phyloP scores from a whole-genome alignment of 345 rosid species.

The Aegle marmelos region DNA sequence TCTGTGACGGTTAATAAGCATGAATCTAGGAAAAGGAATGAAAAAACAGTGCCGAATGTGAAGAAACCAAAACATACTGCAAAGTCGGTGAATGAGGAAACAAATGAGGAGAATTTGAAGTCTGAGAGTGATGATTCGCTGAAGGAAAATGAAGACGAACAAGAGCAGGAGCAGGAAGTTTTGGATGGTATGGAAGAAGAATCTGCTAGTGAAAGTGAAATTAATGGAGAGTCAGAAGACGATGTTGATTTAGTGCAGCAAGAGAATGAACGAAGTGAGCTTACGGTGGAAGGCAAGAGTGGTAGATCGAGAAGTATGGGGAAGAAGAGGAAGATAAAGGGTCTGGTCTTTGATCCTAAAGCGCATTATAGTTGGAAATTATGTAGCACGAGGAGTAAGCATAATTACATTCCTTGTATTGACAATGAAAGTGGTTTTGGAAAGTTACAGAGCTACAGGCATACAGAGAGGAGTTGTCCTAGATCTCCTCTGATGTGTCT shows the following conservation, averaged over 20 bases:
- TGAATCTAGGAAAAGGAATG: slow-evolving; percentile 42
- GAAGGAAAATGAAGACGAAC: slow-evolving; percentile 43
- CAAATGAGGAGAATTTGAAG: slow-evolving; percentile 38
- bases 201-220: slow-evolving; percentile 40
- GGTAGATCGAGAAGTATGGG: slow-evolving; percentile 22
- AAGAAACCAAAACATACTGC: slow-evolving; percentile 31
- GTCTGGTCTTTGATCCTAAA: slow-evolving; percentile 87
- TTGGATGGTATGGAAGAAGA: slow-evolving; percentile 59
- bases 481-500: slow-evolving; percentile 69
- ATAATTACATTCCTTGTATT: slow-evolving; percentile 92
- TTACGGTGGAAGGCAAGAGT: slow-evolving; percentile 41
- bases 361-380: slow-evolving; percentile 77
- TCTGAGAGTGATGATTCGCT: slow-evolving; percentile 42
- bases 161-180: slow-evolving; percentile 28
- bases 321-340: slow-evolving; percentile 65
- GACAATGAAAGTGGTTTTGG: slow-evolving; percentile 67
- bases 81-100: slow-evolving; percentile 37
- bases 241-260: slow-evolving; percentile 43
- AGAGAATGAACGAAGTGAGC: slow-evolving; percentile 46
- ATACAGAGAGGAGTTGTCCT: slow-evolving; percentile 88
- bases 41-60: slow-evolving; percentile 32
- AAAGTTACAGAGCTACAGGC: slow-evolving; percentile 66
- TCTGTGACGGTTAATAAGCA: slow-evolving; percentile 38
- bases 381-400: slow-evolving; percentile 86
- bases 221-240: slow-evolving; percentile 35